These are phyloP conservation scores for Clausena lansium DNA, from an alignment of 345 rosid genomes.

Conservation along the genomic window DNA sequence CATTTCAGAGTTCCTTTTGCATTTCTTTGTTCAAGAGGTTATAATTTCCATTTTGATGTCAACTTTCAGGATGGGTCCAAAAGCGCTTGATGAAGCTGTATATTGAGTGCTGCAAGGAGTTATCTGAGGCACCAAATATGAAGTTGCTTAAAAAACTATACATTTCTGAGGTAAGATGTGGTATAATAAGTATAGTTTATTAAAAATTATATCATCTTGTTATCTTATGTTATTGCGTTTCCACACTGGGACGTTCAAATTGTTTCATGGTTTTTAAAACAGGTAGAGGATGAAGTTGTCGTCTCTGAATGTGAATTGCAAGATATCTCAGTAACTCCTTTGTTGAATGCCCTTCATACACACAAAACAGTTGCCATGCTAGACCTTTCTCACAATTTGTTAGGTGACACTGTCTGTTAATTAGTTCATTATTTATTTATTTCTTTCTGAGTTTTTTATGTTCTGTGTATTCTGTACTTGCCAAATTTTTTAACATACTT, in stretches of 20 bases:
- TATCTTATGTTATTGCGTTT: conserved; percentile 1
- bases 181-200: conserved; percentile 1
- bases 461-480: not conserved
- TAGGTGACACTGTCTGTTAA: conserved; percentile 51
- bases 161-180: conserved; percentile 64
- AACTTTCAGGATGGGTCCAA: conserved; percentile 82
- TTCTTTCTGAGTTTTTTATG: not conserved
- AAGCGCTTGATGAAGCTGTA: conserved; percentile 87
- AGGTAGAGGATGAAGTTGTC: conserved; percentile 90
- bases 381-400: conserved; percentile 83
- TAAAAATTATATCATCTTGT: conserved; percentile 2
- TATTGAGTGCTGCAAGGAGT: conserved; percentile 69
- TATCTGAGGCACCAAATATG: conserved; percentile 70
- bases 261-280: conserved; percentile 18
- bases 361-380: conserved; percentile 69
- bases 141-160: conserved; percentile 80
- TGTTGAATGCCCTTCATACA: conserved; percentile 64
- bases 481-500: not conserved
- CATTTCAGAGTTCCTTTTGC: not conserved
- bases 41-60: not conserved
- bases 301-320: conserved; percentile 85
- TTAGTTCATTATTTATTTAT: not conserved
- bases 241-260: conserved; percentile 9
- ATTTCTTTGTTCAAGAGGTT: not conserved
- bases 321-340: conserved; percentile 82